Percentiles rank a stretch among this genome's conserved stretches.
Conservation (phyloP, 805 yeast species). For the Cyberlindnera amylophila region DNA sequence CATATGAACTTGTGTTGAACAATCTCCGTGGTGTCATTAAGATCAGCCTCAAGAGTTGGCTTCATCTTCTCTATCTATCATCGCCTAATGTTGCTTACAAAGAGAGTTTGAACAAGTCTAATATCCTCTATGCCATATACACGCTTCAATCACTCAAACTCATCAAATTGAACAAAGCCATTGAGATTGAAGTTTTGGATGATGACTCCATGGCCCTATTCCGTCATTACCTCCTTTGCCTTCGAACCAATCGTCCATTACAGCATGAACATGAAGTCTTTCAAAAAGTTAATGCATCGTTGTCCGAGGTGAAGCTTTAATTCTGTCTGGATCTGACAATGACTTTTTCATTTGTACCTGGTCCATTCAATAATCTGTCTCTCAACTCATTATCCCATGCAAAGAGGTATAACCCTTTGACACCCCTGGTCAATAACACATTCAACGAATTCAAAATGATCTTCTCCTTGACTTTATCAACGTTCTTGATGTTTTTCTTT, state of each 20-base stretch:
- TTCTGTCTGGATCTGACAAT: conserved; percentile 3
- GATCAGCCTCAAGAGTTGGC: conserved; percentile 19
- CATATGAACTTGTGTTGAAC: conserved; percentile 21
- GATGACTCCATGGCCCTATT: conserved; percentile 10
- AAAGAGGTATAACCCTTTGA: conserved; percentile 39
- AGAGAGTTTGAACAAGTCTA: conserved; percentile 24
- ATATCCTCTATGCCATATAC: conserved; percentile 21
- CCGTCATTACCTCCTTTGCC: conserved; percentile 9
- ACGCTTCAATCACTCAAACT: conserved; percentile 19
- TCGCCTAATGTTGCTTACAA: conserved; percentile 16
- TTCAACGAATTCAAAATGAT: conserved; percentile 43
- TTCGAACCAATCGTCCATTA: conserved; percentile 8
- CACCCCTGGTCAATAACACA: conserved; percentile 44
- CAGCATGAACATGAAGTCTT: conserved; percentile 6
- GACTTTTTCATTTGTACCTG: conserved; percentile 12
- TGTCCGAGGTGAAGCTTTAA: not conserved
- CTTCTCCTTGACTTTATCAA: conserved; percentile 34
- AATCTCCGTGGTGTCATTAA: conserved; percentile 16
- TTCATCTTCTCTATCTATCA: conserved; percentile 21
- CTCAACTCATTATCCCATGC: conserved; percentile 40
- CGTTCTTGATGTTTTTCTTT: conserved; percentile 36
- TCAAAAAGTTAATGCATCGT: conserved; percentile 1
- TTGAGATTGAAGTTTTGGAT: conserved; percentile 16
- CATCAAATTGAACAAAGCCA: conserved; percentile 11
- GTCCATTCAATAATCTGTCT: conserved; percentile 26